Base-by-base conservation (phyloP, 1,139 yeast genomes). In the Candida neerlandica region DNA sequence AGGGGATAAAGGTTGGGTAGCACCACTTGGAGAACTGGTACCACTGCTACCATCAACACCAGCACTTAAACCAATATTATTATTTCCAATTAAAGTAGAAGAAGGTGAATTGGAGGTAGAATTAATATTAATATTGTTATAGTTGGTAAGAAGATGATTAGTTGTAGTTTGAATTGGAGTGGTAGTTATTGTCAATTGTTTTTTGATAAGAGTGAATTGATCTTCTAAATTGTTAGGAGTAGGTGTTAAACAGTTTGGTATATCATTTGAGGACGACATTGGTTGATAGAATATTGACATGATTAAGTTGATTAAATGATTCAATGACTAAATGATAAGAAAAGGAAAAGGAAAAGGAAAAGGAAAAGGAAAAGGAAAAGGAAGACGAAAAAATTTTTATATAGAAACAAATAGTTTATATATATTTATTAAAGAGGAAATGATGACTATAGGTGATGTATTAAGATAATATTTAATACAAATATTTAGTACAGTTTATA, bases 1-100 rank as follows among this genome's bases (percentile, higher is more conserved):
- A 11, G 89, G 89, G 1, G 89, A 84, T 48, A 85, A 81, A 43
- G 47, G 52, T 49, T 48, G 58, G 34, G 47, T 41, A 1, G 47
- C 42, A 2, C 38, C 45, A 26, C 37, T 12, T 26, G 44, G 38
- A 6, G 44, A 39, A 27, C 42, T 16, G 33, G 16, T 32, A 12
- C 27, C 37, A 37, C 40, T 37, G 12, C 16, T 21, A 21, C 23
- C 23, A 21, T 21, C 23, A 21, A 21, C 6, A 21, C 23, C 23
- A 21, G 23, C 23, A 21, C 23, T 6, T 4, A 6, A 21, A 21
- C 23, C 23, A 21, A 6, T 21, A 21, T 4, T 4, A 21, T 4
- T 6, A 21, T 6, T 21, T 4, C 23, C 23, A 21, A 21, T 21
- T 4, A 21, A 11, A 19, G 12, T 37, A 7, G 40, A 10, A 19